Evolutionary conservation across 2,329 filamentous ascomycete genomes (phyloP).

Genomic region (Aspergillus ochraceus): DNA sequence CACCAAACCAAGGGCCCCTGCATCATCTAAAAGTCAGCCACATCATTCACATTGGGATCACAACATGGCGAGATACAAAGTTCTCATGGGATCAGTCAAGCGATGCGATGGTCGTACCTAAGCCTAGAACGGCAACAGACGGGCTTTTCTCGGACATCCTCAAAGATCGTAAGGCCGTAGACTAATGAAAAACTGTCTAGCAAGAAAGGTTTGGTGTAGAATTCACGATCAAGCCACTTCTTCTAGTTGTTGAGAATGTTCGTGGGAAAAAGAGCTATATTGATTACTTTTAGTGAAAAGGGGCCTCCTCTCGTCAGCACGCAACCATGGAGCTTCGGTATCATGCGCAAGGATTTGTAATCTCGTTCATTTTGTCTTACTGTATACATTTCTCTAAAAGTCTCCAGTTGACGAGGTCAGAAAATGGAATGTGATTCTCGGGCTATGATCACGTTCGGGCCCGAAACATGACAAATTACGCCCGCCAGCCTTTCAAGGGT

Average conservation of each 20-base stretch:
- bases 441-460: not conserved
- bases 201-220: not conserved
- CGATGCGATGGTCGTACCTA: not conserved
- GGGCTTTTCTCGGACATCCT: not conserved
- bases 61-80: not conserved
- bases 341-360: not conserved
- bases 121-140: not conserved
- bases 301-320: not conserved
- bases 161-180: not conserved
- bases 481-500: not conserved
- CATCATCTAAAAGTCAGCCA: not conserved
- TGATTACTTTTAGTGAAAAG: not conserved
- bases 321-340: not conserved
- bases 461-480: not conserved
- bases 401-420: not conserved
- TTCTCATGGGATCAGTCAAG: not conserved
- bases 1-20: slow-evolving; percentile 39
- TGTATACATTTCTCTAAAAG: not conserved
- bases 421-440: not conserved
- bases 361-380: not conserved
- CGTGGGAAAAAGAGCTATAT: not conserved
- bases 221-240: not conserved
- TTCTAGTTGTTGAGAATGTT: not conserved
- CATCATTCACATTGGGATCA: not conserved
- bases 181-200: not conserved